These are phyloP conservation scores for Dispira simplex DNA, from an alignment of 192 early-diverging fungal species.

Conservation along the genomic window DNA sequence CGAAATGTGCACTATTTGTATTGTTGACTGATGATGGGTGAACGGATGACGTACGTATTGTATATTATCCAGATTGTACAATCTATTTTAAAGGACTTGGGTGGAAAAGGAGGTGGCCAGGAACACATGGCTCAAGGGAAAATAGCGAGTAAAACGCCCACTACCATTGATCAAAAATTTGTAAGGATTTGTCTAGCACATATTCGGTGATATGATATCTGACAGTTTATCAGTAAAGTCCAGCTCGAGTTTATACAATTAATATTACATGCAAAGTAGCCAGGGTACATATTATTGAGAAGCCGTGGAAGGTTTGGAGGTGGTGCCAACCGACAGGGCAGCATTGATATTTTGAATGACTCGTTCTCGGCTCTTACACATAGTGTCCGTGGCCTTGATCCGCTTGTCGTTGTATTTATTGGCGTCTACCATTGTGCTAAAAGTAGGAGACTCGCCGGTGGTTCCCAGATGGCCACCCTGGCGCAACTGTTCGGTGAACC, in stretches of 20 bases:
- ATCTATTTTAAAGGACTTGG: neutral
- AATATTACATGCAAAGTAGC: neutral
- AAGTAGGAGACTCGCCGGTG: neutral
- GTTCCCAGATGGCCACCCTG: neutral
- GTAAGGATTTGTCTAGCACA: neutral
- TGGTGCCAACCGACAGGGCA: neutral
- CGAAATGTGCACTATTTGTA: neutral
- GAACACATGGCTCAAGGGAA: neutral
- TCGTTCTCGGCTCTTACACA: neutral
- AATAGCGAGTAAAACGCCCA: neutral
- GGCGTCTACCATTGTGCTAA: neutral
- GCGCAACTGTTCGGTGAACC: neutral
- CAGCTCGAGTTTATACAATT: neutral
- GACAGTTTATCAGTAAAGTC: neutral
- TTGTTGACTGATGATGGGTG: neutral
- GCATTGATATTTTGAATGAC: neutral
- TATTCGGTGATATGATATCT: neutral
- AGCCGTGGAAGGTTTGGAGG: neutral
- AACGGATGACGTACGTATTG: neutral
- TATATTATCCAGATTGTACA: neutral
- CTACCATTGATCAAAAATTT: neutral
- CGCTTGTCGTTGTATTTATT: neutral
- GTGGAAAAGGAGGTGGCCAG: conserved; percentile 7
- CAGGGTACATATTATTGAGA: neutral
- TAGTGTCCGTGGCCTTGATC: neutral